A percentile compares a stretch with the other conserved stretches of the same genome.
phyloP scores from a whole-genome alignment of 2,329 filamentous ascomycete species.

The Clathrospora elynae region DNA sequence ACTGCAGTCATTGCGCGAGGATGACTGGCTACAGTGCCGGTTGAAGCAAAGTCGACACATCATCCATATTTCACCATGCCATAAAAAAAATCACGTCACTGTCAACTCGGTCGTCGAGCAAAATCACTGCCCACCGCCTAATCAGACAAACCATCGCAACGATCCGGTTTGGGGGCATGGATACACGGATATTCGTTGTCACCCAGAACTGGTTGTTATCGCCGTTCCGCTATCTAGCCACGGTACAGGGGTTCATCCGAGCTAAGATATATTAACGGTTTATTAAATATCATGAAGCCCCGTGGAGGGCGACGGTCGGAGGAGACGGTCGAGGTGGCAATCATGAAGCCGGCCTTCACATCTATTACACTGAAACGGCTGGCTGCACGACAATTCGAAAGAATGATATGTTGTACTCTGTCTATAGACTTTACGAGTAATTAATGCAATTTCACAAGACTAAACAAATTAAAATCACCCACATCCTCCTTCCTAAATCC shows the following conservation, averaged over 20 bases:
- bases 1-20: conserved; percentile 49
- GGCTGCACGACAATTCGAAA: conserved; percentile 5
- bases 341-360: conserved; percentile 12
- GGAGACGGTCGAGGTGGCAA: not conserved
- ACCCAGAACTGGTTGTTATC: not conserved
- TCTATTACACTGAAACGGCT: conserved; percentile 9
- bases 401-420: conserved; percentile 15
- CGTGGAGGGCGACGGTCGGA: no score
- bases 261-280: no score
- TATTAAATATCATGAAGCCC: no score
- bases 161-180: not conserved
- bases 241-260: not conserved
- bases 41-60: conserved; percentile 23
- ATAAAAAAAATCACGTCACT: conserved; percentile 2
- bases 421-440: conserved; percentile 4
- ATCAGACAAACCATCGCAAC: not conserved
- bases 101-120: conserved; percentile 1
- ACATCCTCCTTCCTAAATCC: not conserved
- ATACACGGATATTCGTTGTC: conserved; percentile 7
- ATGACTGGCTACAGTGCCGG: conserved; percentile 48
- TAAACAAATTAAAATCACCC: not conserved
- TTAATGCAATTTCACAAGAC: no score
- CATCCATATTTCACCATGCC: not conserved
- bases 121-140: not conserved
- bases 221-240: not conserved